Conservation (phyloP, 495 filamentous ascomycete genomes). For the Umbilicaria muhlenbergii region DNA sequence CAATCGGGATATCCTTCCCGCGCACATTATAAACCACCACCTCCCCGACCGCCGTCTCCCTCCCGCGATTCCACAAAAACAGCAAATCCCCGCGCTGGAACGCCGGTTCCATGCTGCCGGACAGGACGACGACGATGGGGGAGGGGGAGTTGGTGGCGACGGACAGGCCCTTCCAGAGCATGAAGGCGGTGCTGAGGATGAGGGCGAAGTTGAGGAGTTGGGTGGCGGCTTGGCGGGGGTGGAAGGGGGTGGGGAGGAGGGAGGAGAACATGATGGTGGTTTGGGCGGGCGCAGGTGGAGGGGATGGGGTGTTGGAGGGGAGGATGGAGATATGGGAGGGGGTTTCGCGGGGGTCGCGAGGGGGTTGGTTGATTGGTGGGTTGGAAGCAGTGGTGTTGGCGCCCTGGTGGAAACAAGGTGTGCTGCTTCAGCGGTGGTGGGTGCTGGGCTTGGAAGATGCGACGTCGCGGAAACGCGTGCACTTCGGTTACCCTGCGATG, state of each 20-base stretch:
- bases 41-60: conserved; percentile 64
- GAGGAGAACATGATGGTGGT: background rate
- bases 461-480: background rate
- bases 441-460: background rate
- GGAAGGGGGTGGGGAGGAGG: conserved; percentile 24
- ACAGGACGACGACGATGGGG: conserved; percentile 91
- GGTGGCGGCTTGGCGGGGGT: conserved; percentile 71
- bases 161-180: conserved; percentile 95
- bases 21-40: conserved; percentile 89
- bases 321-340: no score
- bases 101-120: conserved; percentile 91
- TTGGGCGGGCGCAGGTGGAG: no score
- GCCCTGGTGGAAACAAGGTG: no score
- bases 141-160: conserved; percentile 73
- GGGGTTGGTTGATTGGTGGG: background rate
- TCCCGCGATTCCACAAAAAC: conserved; percentile 84
- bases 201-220: conserved; percentile 92
- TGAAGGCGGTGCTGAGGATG: conserved; percentile 87
- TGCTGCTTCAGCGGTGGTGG: no score
- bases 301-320: no score
- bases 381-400: background rate
- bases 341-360: no score
- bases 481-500: background rate
- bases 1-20: conserved; percentile 88
- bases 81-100: conserved; percentile 91